Conservation (phyloP, 768 basidiomycete genomes). For the Termitomyces eurrhizus region DNA sequence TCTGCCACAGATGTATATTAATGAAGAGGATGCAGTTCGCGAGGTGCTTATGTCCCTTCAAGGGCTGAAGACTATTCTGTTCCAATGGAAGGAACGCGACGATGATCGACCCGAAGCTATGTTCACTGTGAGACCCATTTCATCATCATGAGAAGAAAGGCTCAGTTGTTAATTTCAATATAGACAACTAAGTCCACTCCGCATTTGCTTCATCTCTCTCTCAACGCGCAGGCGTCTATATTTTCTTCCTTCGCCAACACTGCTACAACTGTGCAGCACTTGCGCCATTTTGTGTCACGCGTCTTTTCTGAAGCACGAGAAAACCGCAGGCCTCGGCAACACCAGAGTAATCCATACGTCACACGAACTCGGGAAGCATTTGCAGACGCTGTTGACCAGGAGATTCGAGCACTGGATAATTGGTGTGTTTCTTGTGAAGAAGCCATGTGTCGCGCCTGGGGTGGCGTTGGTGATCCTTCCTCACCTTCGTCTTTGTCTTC, state of each 20-base stretch:
- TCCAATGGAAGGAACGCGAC: constrained; percentile 30
- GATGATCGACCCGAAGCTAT: constrained; percentile 10
- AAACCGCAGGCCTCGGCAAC: background rate
- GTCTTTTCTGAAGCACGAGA: constrained; percentile 3
- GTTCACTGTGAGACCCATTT: constrained; percentile 25
- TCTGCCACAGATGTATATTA: constrained; percentile 55
- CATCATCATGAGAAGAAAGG: background rate
- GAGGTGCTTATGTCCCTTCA: constrained; percentile 76
- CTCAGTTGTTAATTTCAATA: background rate
- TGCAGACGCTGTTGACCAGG: constrained; percentile 64
- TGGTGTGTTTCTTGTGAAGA: constrained; percentile 76
- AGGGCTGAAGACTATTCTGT: constrained; percentile 61
- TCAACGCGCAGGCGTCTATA: constrained; percentile 62
- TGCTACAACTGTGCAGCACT: constrained; percentile 42
- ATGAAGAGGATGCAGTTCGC: constrained; percentile 73
- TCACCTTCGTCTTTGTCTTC: background rate
- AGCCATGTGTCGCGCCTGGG: constrained; percentile 55
- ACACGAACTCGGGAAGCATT: constrained; percentile 79
- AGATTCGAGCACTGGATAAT: constrained; percentile 52
- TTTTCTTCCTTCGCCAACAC: constrained; percentile 51
- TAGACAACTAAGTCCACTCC: constrained; percentile 54
- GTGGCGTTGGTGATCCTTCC: constrained; percentile 26
- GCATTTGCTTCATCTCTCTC: constrained; percentile 63
- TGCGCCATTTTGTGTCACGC: constrained; percentile 3
- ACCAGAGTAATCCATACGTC: constrained; percentile 17